Evolutionary conservation across 202 grass and related monocot species (phyloP).

Genomic region (Panicum virgatum): DNA sequence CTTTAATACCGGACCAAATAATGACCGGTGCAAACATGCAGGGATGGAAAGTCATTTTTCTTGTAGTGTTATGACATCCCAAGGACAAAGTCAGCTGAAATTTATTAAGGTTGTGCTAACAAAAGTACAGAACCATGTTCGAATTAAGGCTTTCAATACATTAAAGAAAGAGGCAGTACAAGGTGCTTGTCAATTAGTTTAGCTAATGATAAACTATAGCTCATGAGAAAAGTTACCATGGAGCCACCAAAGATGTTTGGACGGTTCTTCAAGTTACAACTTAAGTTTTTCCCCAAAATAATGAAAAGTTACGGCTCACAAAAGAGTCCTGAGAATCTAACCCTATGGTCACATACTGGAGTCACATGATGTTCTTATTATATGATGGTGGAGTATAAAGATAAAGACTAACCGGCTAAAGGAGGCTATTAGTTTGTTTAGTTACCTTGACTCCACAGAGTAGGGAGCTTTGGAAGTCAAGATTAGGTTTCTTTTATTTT

Average conservation of each 20-base stretch:
- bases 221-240: conserved; percentile 43
- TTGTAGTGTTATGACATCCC: too few species aligned
- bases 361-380: conserved; percentile 40
- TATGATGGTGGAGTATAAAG: conserved; percentile 33
- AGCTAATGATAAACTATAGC: neutral
- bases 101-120: neutral
- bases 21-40: too few species aligned
- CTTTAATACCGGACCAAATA: too few species aligned
- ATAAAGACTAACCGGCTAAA: neutral
- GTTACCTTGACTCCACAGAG: conserved; percentile 17
- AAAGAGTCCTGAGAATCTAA: conserved; percentile 38
- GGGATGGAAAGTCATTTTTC: too few species aligned
- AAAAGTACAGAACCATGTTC: neutral
- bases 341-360: conserved; percentile 18
- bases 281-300: conserved; percentile 1
- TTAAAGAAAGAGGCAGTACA: neutral
- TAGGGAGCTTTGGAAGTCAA: conserved; percentile 46
- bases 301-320: conserved; percentile 32
- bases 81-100: neutral
- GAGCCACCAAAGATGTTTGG: conserved; percentile 50
- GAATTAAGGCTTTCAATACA: neutral
- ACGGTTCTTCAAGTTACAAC: conserved; percentile 42
- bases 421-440: conserved; percentile 1
- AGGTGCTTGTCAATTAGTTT: neutral
- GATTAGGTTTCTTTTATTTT: conserved; percentile 6